Base-by-base conservation (phyloP, 768 basidiomycete species). In the Boletus sp. region DNA sequence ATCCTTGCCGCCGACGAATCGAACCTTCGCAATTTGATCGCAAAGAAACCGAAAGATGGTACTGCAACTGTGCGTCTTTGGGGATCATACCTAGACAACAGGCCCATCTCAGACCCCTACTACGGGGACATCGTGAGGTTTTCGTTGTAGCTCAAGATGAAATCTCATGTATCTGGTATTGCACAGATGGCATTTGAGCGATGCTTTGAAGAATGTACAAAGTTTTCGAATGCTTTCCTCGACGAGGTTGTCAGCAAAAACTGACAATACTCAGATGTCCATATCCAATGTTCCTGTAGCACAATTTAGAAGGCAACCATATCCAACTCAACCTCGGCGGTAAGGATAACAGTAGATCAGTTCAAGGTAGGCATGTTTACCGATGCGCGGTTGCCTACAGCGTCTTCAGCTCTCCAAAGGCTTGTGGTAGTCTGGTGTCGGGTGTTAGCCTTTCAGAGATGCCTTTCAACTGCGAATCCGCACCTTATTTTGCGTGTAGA, bases 401-500 rank as follows among this genome's bases (percentile, higher is more conserved):
- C 90, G 65, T 93, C 91, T 66, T 92, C 93, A 8, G 90, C 83
- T 65, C 86, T 87, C 95, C 95, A 98, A 24, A 98, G 81, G 55
- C 91, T 87, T 4, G 95, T 98, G 6, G 85, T 93, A 2, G 95
- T 98, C 93, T 92, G 60, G 33, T 36, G 40, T 17, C 14, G 24
- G 47, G 35, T 37, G 41, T 67, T n/a, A 64, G 33, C n/a, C 7
- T 58, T 42, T 49, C n/a, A 15, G 18, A 29, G 17, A 28, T 48
- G 47, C 17, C 1, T 18, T 20, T 47, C 20, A 41, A 49, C 9
- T 15, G 37, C 54, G n/a, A 29, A 47, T 3, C 1, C 64, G 55
- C 61, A 84, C 89, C 85, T 97, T 98, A 73, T 93, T 89, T 73
- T 94, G 90, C 4, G 96, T 98, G 71, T 94, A 98, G 77, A 98